phyloP scores from a whole-genome alignment of 305 asterid genomes.

The Salvia sclarea region DNA sequence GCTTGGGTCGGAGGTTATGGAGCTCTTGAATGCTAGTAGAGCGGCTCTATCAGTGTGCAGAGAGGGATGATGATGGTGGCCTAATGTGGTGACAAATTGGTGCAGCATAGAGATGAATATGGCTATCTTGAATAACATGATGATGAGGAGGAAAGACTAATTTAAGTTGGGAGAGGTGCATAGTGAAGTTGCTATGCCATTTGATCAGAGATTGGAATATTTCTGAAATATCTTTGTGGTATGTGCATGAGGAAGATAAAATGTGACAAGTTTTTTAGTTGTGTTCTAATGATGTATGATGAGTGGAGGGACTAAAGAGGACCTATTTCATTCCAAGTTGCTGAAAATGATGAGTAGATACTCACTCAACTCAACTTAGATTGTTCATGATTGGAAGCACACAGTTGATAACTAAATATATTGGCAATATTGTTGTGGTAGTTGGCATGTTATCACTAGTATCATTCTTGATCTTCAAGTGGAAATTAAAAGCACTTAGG shows the following conservation, averaged over 20 bases:
- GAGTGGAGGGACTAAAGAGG: conserved; percentile 30
- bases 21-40: conserved; percentile 40
- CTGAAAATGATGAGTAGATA: conserved; percentile 31
- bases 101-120: conserved; percentile 29
- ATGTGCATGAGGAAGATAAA: too few species aligned
- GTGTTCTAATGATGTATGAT: conserved; percentile 35
- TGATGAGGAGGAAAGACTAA: too few species aligned
- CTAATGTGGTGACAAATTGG: conserved; percentile 21
- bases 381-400: too few species aligned
- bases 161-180: background rate
- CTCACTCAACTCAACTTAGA: conserved; percentile 16
- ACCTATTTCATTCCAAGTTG: conserved; percentile 27
- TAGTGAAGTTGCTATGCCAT: background rate
- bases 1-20: conserved; percentile 36
- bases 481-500: background rate
- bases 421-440: background rate
- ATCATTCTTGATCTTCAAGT: background rate
- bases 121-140: conserved; percentile 35
- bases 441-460: background rate
- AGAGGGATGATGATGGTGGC: conserved; percentile 33
- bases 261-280: background rate
- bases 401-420: background rate
- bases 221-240: background rate
- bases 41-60: conserved; percentile 41
- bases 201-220: background rate